phyloP scores from a whole-genome alignment of 345 rosid species.

The Gossypium herbaceum region DNA sequence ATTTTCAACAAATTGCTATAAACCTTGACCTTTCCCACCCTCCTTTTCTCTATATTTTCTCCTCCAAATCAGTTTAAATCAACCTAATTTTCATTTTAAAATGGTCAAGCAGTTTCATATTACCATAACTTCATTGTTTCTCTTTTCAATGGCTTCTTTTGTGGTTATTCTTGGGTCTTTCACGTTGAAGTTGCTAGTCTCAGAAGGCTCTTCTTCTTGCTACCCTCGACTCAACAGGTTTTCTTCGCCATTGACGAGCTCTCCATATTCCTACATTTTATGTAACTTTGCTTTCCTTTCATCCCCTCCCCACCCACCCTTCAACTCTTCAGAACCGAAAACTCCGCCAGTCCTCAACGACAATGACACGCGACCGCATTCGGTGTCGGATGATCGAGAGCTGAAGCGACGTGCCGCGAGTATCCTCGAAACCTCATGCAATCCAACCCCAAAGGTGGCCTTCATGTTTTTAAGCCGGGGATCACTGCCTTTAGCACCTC shows the following conservation, averaged over 20 bases:
- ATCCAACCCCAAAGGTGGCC: constrained; percentile 34
- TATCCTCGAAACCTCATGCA: constrained; percentile 16
- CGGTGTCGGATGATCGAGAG: constrained; percentile 36
- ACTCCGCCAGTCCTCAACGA: constrained; percentile 11
- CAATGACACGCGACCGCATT: constrained; percentile 13
- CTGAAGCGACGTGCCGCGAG: constrained; percentile 26
- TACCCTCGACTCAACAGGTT: constrained; percentile 2
- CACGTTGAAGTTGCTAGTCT: constrained; percentile 18
- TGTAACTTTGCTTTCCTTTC: constrained; percentile 14
- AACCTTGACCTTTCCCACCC: background rate
- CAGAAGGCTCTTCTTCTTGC: constrained; percentile 16
- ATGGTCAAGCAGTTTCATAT: constrained; percentile 20
- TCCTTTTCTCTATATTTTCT: background rate
- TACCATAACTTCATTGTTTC: constrained; percentile 11
- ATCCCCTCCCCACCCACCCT: background rate
- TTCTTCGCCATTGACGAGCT: background rate
- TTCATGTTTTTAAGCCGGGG: constrained; percentile 54
- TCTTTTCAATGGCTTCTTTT: constrained; percentile 22
- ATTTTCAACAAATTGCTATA: background rate
- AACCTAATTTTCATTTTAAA: background rate
- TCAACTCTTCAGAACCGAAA: background rate
- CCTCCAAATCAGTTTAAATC: constrained; percentile 3
- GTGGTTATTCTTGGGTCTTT: constrained; percentile 23
- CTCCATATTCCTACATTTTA: constrained; percentile 1
- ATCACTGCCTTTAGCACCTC: constrained; percentile 37